Evolutionary conservation across 768 basidiomycete genomes (phyloP).

Genomic region (Mycena polygramma): DNA sequence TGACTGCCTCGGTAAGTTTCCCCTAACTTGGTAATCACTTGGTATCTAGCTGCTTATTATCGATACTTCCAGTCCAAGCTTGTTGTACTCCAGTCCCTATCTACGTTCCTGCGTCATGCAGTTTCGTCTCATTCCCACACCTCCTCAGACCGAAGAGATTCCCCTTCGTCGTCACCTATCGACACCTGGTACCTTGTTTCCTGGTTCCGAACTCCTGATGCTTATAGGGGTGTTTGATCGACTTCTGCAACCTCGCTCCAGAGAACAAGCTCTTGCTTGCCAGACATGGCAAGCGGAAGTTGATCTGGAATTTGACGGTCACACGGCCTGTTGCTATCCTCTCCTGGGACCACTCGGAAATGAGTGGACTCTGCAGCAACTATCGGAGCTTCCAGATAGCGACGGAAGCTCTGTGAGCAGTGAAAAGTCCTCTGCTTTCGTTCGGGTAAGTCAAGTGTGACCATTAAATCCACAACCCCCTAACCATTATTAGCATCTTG

Average conservation of each 20-base stretch:
- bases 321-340: constrained; percentile 48
- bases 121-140: constrained; percentile 43
- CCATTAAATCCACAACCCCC: constrained; percentile 3
- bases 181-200: constrained; percentile 76
- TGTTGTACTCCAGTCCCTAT: constrained; percentile 79
- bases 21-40: background rate
- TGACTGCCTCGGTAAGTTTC: constrained; percentile 72
- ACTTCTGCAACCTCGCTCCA: constrained; percentile 51
- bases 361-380: constrained; percentile 52
- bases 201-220: constrained; percentile 66
- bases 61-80: constrained; percentile 73
- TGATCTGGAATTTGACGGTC: constrained; percentile 51
- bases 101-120: constrained; percentile 72
- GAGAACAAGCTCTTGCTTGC: constrained; percentile 11
- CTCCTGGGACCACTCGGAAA: constrained; percentile 39
- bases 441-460: constrained; percentile 22
- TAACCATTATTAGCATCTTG: constrained; percentile 65
- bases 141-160: constrained; percentile 30
- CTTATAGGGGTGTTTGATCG: constrained; percentile 69
- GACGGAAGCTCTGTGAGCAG: constrained; percentile 20
- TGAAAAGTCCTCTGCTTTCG: constrained; percentile 23
- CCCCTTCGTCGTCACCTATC: constrained; percentile 42
- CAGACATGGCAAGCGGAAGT: constrained; percentile 52
- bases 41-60: constrained; percentile 10
- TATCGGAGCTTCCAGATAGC: constrained; percentile 41